A percentile compares a stretch with the other conserved stretches of the same genome.
phyloP scores from a whole-genome alignment of 768 basidiomycete species.

The Amanita fuliginea region DNA sequence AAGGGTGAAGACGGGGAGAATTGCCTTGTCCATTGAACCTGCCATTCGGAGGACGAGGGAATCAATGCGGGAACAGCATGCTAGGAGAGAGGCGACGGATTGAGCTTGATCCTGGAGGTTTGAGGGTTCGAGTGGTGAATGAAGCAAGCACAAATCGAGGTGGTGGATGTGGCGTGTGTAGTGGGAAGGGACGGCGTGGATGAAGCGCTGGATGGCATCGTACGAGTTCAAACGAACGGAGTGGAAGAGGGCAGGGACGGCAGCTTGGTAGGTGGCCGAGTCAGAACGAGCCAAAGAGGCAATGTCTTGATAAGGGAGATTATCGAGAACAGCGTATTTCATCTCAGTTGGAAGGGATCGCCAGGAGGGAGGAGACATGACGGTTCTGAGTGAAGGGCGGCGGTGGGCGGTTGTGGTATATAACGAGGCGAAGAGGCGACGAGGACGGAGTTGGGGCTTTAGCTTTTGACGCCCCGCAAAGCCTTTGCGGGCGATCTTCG shows the following conservation, averaged over 20 bases:
- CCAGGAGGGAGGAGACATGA: constrained; percentile 28
- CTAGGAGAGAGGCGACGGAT: constrained; percentile 38
- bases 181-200: constrained; percentile 40
- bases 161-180: constrained; percentile 43
- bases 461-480: no score
- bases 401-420: neutral
- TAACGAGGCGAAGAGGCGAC: neutral
- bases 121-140: no score
- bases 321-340: constrained; percentile 43
- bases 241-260: constrained; percentile 49
- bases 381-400: neutral
- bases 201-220: constrained; percentile 39
- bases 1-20: constrained; percentile 37
- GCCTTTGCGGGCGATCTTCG: no score
- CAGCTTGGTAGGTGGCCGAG: constrained; percentile 38
- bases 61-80: constrained; percentile 33
- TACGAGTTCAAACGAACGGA: constrained; percentile 36
- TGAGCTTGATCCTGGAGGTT: constrained; percentile 25
- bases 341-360: constrained; percentile 53
- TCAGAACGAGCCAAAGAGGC: constrained; percentile 38
- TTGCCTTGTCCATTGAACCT: constrained; percentile 36
- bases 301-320: constrained; percentile 33
- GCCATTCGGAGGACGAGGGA: constrained; percentile 35
- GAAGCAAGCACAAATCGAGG: constrained; percentile 35
- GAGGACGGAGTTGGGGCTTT: no score